Percentiles rank a stretch among this genome's conserved stretches.
phyloP scores from a whole-genome alignment of 495 filamentous ascomycete species.

The Cetradonia linearis region DNA sequence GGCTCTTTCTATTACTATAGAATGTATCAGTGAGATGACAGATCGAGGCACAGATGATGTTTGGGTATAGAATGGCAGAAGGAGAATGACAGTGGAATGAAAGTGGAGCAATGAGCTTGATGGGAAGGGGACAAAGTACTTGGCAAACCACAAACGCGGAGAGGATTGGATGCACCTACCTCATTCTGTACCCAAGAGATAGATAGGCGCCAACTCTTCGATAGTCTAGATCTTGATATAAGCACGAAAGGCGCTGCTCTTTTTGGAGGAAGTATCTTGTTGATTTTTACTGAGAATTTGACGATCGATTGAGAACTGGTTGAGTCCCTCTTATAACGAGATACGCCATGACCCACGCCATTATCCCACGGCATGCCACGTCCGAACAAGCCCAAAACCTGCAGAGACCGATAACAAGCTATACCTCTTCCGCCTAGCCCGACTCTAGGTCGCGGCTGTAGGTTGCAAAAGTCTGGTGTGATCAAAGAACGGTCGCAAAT shows the following conservation, averaged over 20 bases:
- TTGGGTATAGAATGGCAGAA: neutral
- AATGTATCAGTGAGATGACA: neutral
- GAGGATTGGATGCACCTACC: neutral
- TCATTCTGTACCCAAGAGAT: neutral
- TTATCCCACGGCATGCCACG: neutral
- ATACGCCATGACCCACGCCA: neutral
- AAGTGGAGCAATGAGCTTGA: neutral
- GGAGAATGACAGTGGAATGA: neutral
- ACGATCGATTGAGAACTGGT: neutral
- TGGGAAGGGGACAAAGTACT: neutral
- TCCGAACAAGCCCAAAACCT: neutral
- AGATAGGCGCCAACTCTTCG: neutral
- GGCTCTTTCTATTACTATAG: neutral
- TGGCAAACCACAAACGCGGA: neutral
- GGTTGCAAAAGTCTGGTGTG: neutral
- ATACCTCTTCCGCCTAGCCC: neutral
- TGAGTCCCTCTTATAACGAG: neutral
- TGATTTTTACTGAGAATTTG: too few relatives aligned
- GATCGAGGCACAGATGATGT: neutral
- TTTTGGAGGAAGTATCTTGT: too few relatives aligned
- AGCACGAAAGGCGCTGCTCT: too few relatives aligned
- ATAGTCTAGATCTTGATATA: neutral
- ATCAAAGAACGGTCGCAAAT: neutral
- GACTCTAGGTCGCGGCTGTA: neutral
- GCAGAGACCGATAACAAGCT: neutral